These are phyloP conservation scores for Mucor racemosus DNA, from an alignment of 371 early-diverging fungal genomes.

Conservation along the genomic window DNA sequence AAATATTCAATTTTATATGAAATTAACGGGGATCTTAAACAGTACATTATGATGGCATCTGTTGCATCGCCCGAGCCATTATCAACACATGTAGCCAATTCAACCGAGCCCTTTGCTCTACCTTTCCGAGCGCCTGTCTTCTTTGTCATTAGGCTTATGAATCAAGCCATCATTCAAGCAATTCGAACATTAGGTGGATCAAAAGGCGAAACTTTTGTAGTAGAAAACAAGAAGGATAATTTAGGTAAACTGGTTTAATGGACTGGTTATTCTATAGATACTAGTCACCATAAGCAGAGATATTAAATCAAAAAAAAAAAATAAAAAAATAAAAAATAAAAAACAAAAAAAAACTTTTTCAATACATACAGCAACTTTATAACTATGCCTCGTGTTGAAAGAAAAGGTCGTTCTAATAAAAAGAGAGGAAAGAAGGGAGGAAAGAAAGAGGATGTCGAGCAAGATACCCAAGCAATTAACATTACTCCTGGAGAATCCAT, in stretches of 20 bases:
- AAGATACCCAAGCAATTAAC: slow-evolving; percentile 8
- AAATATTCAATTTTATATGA: too few relatives aligned
- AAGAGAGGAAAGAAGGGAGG: slow-evolving; percentile 41
- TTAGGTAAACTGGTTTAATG: slow-evolving; percentile 27
- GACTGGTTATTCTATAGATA: slow-evolving; percentile 4
- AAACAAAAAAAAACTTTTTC: slow-evolving; percentile 12
- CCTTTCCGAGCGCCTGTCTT: slow-evolving; percentile 32
- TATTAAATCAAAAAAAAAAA: not conserved
- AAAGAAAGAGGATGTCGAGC: slow-evolving; percentile 18
- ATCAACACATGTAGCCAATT: not conserved
- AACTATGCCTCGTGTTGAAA: slow-evolving; percentile 38
- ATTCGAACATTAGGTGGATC: slow-evolving; percentile 23
- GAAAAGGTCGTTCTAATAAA: slow-evolving; percentile 40
- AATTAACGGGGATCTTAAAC: not conserved
- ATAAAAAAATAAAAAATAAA: too few relatives aligned
- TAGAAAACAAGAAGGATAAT: slow-evolving; percentile 24
- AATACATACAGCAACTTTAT: not conserved
- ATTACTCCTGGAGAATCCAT: slow-evolving; percentile 17
- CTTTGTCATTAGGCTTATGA: slow-evolving; percentile 34
- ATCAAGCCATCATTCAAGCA: slow-evolving; percentile 17
- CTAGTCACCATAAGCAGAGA: not conserved
- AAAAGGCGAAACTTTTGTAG: slow-evolving; percentile 10
- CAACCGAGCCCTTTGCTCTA: not conserved
- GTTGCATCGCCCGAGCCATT: slow-evolving; percentile 37
- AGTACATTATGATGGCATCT: slow-evolving; percentile 57